phyloP scores from a whole-genome alignment of 2,329 filamentous ascomycete species.

The Aspergillus sp. region DNA sequence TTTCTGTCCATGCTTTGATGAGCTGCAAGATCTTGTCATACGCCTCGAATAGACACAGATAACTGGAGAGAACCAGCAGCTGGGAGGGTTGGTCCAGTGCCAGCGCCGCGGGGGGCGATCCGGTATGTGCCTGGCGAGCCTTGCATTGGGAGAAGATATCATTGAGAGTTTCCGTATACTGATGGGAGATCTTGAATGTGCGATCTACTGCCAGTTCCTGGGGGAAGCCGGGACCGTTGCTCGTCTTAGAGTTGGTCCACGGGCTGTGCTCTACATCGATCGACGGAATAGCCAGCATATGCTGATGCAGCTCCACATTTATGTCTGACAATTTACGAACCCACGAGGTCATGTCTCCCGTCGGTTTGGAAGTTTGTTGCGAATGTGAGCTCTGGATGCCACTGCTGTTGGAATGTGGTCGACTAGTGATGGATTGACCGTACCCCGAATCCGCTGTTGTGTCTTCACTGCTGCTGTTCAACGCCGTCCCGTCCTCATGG shows the following conservation, averaged over 20 bases:
- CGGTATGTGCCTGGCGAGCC: neutral
- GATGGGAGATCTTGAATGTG: conserved; percentile 2
- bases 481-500: neutral
- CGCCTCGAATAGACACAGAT: conserved; percentile 2
- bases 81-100: conserved; percentile 5
- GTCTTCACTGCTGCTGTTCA: neutral
- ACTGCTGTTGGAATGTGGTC: neutral
- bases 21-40: conserved; percentile 8
- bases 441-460: neutral
- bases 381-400: neutral
- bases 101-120: neutral
- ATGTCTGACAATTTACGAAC: conserved; percentile 5
- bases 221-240: neutral
- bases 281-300: neutral
- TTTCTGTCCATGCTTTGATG: conserved; percentile 3
- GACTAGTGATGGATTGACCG: neutral
- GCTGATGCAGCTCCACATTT: conserved; percentile 2
- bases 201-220: conserved; percentile 4
- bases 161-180: conserved; percentile 2
- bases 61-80: conserved; percentile 7
- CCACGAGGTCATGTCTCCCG: conserved; percentile 1
- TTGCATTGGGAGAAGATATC: conserved; percentile 1
- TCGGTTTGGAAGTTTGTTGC: neutral
- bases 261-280: neutral
- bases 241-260: neutral